Conservation (phyloP, 345 rosid species). For the Rhodamnia argentea region DNA sequence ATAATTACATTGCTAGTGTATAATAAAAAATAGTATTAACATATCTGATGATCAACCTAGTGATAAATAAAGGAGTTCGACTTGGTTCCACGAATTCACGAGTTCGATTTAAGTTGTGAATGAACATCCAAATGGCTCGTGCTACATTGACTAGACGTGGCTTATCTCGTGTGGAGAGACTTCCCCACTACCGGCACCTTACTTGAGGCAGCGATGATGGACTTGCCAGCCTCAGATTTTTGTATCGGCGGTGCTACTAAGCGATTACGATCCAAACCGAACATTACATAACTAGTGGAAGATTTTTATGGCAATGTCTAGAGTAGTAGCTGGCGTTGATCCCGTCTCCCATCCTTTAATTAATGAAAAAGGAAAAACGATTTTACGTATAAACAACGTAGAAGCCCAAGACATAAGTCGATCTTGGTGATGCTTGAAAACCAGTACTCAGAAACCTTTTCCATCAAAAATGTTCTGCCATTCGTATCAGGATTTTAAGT, state of each 20-base stretch:
- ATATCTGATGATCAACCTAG: background rate
- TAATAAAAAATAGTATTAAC: background rate
- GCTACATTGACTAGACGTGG: background rate
- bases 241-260: fast-evolving
- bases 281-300: background rate
- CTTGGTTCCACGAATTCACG: background rate
- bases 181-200: background rate
- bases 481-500: background rate
- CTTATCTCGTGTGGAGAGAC: background rate
- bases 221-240: background rate
- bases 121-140: background rate
- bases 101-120: background rate
- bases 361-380: background rate
- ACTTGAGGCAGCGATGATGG: background rate
- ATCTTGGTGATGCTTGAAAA: background rate
- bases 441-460: background rate
- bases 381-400: background rate
- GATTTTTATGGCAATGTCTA: background rate
- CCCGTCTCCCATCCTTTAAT: background rate
- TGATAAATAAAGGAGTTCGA: background rate
- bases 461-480: background rate
- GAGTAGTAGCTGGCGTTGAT: background rate
- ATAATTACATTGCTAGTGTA: background rate
- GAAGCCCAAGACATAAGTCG: background rate
- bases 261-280: background rate